phyloP scores from a whole-genome alignment of 2,329 filamentous ascomycete species.

The Fusarium mangiferae region DNA sequence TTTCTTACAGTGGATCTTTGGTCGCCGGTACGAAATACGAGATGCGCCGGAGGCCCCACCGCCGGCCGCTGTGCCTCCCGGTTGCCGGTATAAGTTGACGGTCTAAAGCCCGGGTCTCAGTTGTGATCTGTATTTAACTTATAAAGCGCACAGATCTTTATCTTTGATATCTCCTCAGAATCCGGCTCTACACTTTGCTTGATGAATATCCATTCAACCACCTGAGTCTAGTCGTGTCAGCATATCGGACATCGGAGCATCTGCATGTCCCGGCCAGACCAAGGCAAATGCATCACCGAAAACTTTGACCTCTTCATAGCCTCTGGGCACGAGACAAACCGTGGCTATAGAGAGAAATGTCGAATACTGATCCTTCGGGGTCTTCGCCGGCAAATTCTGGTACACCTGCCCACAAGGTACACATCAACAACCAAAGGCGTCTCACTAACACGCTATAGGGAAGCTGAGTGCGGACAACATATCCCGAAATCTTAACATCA shows the following conservation, averaged over 20 bases:
- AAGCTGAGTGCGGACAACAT: not conserved
- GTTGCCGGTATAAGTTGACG: conserved; percentile 4
- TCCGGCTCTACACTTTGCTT: too few species aligned
- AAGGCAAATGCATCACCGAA: not conserved
- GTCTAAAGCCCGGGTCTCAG: not conserved
- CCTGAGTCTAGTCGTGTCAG: not conserved
- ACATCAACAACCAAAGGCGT: accelerated
- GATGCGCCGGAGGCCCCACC: conserved; percentile 21
- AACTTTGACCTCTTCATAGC: not conserved
- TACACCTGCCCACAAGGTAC: not conserved
- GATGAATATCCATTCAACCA: not conserved
- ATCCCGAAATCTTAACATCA: conserved; percentile 22
- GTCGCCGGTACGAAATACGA: conserved; percentile 38
- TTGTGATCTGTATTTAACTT: not conserved
- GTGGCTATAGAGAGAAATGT: not conserved
- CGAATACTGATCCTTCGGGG: not conserved
- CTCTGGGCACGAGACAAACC: not conserved
- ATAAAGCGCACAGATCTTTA: not conserved
- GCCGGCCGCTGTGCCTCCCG: conserved; percentile 15
- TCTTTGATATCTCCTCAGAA: accelerated
- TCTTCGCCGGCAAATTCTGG: not conserved
- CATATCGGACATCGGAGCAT: conserved; percentile 27
- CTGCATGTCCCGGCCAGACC: not conserved
- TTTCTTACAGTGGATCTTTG: not conserved
- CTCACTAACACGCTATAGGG: not conserved